Conservation (phyloP, 1,284 basidiomycete species). For the Afroboletus lepidellus region DNA sequence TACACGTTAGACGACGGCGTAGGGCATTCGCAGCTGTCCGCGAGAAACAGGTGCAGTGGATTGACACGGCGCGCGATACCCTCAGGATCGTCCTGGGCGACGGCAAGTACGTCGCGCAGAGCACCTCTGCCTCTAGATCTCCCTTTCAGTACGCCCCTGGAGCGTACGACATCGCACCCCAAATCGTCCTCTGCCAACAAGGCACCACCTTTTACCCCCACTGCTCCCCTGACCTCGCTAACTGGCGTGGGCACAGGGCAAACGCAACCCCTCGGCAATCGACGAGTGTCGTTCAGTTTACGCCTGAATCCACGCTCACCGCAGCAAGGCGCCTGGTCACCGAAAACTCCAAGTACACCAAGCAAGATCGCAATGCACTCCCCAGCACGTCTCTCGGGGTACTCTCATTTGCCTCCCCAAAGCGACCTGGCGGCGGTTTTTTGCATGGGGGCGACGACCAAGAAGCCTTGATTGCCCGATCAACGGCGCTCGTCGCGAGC, state of each 20-base stretch:
- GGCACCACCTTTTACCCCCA: conserved; percentile 44
- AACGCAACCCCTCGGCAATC: neutral
- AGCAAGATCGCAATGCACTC: conserved; percentile 16
- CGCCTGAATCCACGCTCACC: conserved; percentile 34
- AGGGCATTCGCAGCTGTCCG: conserved; percentile 27
- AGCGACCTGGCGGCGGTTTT: conserved; percentile 47
- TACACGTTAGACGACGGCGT: conserved; percentile 19
- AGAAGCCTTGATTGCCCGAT: conserved; percentile 46
- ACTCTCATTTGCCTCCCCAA: conserved; percentile 47
- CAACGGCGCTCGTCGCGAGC: conserved; percentile 44
- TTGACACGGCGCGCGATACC: conserved; percentile 41
- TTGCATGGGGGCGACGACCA: conserved; percentile 48
- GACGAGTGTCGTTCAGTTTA: conserved; percentile 28
- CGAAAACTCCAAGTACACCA: conserved; percentile 19
- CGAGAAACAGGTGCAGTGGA: conserved; percentile 30
- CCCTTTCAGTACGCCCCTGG: conserved; percentile 18
- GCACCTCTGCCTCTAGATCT: conserved; percentile 21
- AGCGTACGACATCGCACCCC: conserved; percentile 42
- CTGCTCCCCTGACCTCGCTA: conserved; percentile 35
- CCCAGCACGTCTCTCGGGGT: conserved; percentile 40
- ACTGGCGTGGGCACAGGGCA: conserved; percentile 31
- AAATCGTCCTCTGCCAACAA: conserved; percentile 39
- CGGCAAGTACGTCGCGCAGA: conserved; percentile 47
- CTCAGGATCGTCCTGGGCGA: conserved; percentile 42
- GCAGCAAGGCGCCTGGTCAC: conserved; percentile 29